A percentile compares a stretch with the other conserved stretches of the same genome.
Conservation (phyloP, 805 yeast genomes). For the Ogataea degrootiae region DNA sequence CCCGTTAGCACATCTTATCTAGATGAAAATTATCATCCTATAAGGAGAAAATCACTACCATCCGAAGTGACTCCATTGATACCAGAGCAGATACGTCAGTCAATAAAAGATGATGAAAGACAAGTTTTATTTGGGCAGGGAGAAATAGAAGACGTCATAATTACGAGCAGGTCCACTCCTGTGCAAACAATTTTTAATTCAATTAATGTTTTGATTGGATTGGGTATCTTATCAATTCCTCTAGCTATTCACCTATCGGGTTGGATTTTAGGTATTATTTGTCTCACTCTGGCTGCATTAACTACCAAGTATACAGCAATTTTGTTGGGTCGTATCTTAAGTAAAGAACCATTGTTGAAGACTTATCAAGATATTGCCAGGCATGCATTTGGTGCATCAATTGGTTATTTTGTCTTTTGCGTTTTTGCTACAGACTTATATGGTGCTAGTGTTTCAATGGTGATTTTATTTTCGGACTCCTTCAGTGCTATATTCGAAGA, state of each 20-base stretch:
- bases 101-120: constrained; percentile 4
- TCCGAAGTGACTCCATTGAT: constrained; percentile 2
- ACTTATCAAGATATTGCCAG: constrained; percentile 61
- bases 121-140: constrained; percentile 2
- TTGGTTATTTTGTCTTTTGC: constrained; percentile 40
- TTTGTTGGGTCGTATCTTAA: constrained; percentile 45
- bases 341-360: constrained; percentile 33
- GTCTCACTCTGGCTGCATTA: constrained; percentile 42
- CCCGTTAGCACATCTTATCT: background rate
- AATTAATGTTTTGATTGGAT: constrained; percentile 70
- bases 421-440: constrained; percentile 52
- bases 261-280: constrained; percentile 48
- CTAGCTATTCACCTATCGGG: constrained; percentile 66
- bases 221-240: constrained; percentile 71
- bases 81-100: background rate
- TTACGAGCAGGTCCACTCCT: constrained; percentile 48
- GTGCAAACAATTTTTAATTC: constrained; percentile 77
- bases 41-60: background rate
- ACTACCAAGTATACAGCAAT: constrained; percentile 51
- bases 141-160: constrained; percentile 9
- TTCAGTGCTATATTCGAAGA: constrained; percentile 45
- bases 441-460: constrained; percentile 58
- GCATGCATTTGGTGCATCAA: constrained; percentile 41
- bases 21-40: background rate
- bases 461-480: constrained; percentile 57